Percentiles rank a stretch among this genome's conserved stretches.
These are phyloP conservation scores for Oemleria cerasiformis DNA, from an alignment of 306 rosid genomes.

Conservation along the genomic window DNA sequence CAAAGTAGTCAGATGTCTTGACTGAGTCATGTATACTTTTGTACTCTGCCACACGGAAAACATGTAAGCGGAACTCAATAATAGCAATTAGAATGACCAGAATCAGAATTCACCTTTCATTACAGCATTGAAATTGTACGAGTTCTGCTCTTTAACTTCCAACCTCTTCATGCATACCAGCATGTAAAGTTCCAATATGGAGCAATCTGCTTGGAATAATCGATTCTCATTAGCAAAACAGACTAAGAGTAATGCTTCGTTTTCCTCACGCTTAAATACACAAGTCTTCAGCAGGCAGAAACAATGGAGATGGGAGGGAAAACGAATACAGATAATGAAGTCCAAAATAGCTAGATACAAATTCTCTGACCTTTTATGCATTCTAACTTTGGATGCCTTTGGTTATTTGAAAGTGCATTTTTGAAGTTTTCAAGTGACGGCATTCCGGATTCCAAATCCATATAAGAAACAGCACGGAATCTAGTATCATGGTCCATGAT, in stretches of 20 bases:
- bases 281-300: background rate
- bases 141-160: slow-evolving; percentile 77
- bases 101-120: slow-evolving; percentile 64
- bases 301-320: background rate
- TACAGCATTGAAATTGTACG: slow-evolving; percentile 78
- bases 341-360: slow-evolving; percentile 9
- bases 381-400: slow-evolving; percentile 79
- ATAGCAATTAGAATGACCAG: slow-evolving; percentile 22
- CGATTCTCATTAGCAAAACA: background rate
- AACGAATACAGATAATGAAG: slow-evolving; percentile 2
- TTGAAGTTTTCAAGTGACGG: slow-evolving; percentile 60
- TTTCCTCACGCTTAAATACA: background rate
- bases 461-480: slow-evolving; percentile 67
- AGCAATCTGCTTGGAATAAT: slow-evolving; percentile 57
- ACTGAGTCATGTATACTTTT: slow-evolving; percentile 59
- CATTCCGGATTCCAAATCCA: slow-evolving; percentile 72
- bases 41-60: slow-evolving; percentile 62
- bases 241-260: background rate
- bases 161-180: slow-evolving; percentile 90
- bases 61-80: slow-evolving; percentile 16
- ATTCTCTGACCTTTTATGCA: slow-evolving; percentile 59
- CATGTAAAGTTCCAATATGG: slow-evolving; percentile 77
- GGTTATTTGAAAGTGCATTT: slow-evolving; percentile 59
- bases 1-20: slow-evolving; percentile 61
- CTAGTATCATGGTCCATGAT: slow-evolving; percentile 41